phyloP scores from a whole-genome alignment of 768 basidiomycete genomes.

The Scleroderma citrinum region DNA sequence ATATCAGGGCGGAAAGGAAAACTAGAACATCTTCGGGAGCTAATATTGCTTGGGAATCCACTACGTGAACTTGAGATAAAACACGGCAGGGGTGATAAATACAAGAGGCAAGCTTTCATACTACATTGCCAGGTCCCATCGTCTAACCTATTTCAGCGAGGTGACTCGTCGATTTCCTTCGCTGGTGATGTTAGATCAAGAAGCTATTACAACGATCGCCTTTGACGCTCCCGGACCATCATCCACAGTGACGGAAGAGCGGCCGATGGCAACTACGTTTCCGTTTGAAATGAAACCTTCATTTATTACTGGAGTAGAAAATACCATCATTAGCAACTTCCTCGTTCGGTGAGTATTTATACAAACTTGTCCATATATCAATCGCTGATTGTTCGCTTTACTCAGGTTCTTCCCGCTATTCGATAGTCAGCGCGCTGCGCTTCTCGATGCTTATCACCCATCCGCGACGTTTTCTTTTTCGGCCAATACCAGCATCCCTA shows the following conservation, averaged over 20 bases:
- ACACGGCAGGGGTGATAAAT: slow-evolving; percentile 52
- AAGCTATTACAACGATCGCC: slow-evolving; percentile 67
- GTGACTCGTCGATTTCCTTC: slow-evolving; percentile 76
- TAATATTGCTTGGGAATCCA: slow-evolving; percentile 74
- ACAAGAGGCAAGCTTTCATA: slow-evolving; percentile 51
- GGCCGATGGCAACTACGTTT: slow-evolving; percentile 64
- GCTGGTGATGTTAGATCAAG: slow-evolving; percentile 78
- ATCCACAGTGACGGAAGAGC: slow-evolving; percentile 31
- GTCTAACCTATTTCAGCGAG: slow-evolving; percentile 45
- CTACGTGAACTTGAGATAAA: slow-evolving; percentile 56
- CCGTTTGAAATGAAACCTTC: slow-evolving; percentile 70
- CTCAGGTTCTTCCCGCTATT: slow-evolving; percentile 78
- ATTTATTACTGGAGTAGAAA: slow-evolving; percentile 70
- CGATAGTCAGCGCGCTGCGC: slow-evolving; percentile 64
- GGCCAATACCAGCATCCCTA: slow-evolving; percentile 76
- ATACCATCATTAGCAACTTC: slow-evolving; percentile 65
- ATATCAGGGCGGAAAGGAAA: slow-evolving; percentile 55
- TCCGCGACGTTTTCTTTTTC: slow-evolving; percentile 90
- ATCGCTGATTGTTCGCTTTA: slow-evolving; percentile 10
- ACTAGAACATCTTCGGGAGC: slow-evolving; percentile 59
- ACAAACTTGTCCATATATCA: not conserved
- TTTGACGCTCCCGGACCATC: slow-evolving; percentile 68
- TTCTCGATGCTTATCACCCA: slow-evolving; percentile 74
- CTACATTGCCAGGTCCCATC: not conserved
- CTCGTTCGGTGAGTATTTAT: slow-evolving; percentile 56